Evolutionary conservation across 2,329 filamentous ascomycete species (phyloP).

Genomic region (Albifimbria verrucaria): DNA sequence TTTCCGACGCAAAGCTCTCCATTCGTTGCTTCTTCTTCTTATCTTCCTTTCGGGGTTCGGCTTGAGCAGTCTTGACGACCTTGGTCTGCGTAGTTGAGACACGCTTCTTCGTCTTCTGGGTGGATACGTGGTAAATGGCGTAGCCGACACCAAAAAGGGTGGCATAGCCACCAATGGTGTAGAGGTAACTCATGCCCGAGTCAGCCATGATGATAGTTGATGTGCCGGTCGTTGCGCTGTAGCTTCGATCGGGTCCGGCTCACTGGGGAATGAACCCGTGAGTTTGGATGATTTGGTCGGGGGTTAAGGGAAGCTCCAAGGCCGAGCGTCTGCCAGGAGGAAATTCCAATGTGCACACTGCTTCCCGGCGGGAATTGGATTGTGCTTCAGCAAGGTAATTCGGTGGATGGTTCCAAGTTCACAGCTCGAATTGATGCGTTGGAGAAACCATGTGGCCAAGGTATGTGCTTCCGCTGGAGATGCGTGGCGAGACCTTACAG

Average conservation of each 20-base stretch:
- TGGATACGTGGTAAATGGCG: slow-evolving; percentile 31
- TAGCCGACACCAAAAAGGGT: slow-evolving; percentile 33
- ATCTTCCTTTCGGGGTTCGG: slow-evolving; percentile 36
- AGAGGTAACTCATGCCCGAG: slow-evolving; percentile 28
- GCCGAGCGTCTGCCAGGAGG: too few species aligned
- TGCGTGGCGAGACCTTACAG: neutral
- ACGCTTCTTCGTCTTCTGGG: slow-evolving; percentile 29
- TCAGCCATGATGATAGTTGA: slow-evolving; percentile 26
- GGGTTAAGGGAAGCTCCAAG: neutral
- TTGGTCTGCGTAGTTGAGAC: slow-evolving; percentile 23
- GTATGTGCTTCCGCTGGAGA: slow-evolving; percentile 24
- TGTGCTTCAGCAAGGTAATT: too few species aligned
- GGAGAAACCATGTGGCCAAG: slow-evolving; percentile 28
- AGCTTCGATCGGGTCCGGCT: too few species aligned
- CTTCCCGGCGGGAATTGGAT: too few species aligned
- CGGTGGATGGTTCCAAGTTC: slow-evolving; percentile 9
- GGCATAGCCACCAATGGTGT: slow-evolving; percentile 34
- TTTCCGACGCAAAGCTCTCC: slow-evolving; percentile 36
- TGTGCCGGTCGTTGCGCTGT: neutral
- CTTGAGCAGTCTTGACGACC: slow-evolving; percentile 22
- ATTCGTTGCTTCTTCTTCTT: slow-evolving; percentile 45
- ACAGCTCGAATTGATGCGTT: slow-evolving; percentile 13
- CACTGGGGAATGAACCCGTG: too few species aligned
- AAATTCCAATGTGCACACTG: neutral
- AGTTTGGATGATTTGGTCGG: neutral